Base-by-base conservation (phyloP, 305 asterid species). In the Fraxinus sp. region DNA sequence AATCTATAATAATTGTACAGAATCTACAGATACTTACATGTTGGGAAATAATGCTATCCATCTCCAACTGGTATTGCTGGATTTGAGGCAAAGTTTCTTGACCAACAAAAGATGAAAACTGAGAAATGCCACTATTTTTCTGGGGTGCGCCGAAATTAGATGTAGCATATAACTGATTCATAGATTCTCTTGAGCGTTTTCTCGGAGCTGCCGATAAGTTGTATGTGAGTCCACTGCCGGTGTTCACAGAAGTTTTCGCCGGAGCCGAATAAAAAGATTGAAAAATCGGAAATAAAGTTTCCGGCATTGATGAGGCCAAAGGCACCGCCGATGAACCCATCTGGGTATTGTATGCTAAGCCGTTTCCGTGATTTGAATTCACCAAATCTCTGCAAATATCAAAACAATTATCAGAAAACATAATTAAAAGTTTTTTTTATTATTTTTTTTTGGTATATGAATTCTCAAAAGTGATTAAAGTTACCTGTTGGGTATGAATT, bases 171-270 rank as follows among this genome's bases (percentile, higher is more conserved):
- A 84, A 43, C 7, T 86, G 90, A 79, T 90, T 80, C 75, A 79
- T 68, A 11, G 87, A 33, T 33, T 33, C 96, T 39, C 94, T 84
- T 0, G 90, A 81, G 3, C 97, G 93, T 86, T 93, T 94, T 49
- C 94, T 89, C 13, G 90, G 82, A 0, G 89, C 81, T 0, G 79
- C 10, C 3, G 88, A 52, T 5, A 87, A 46, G 46, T 90, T 89
- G 70, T 89, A 88, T 0, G 94, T 89, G 11, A 92, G 88, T 1
- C 90, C 95, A 75, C 98, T 92, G 22, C 91, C 98, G 0, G 94
- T 88, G 59, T 92, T 92, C n/a, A 93, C 81, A 16, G 95, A 91
- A 4, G 93, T 89, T 81, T 91, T 92, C 0, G 90, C 92, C 84
- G 87, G 90, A 14, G 82, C 81, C 0, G 91, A 75, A 39, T 89